Base-by-base conservation (phyloP, 495 filamentous ascomycete genomes). In the Penicillium fimorum region DNA sequence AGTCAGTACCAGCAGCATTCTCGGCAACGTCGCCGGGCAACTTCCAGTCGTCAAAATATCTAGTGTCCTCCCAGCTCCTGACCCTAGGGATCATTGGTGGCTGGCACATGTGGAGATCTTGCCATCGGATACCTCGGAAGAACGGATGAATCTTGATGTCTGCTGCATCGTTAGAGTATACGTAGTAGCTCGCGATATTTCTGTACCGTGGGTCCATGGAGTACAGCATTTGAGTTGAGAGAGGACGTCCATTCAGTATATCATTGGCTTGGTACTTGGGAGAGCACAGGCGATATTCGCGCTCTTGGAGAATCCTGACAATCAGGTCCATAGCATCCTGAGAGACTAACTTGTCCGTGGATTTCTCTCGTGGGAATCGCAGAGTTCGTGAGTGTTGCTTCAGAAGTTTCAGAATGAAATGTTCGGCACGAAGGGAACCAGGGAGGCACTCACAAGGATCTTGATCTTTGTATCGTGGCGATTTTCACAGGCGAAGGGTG, bases 1-100 rank as follows among this genome's bases (percentile, higher is more conserved):
- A 58, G 6, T 69, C 62, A 17, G 60, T 68, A 22, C 55, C 57
- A 3, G 54, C 64, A 5, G 66, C 65, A 1, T 73, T 68, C 18
- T 76, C 75, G 22, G 79, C 79, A 40, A 63, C 53, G 15, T 81
- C 74, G 35, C 78, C 84, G 53, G 88, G 80, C n/a, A 83, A 74
- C 37, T 86, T 85, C 58, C 87, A 86, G 49, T 93, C 88, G 49
- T 95, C 88, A 58, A 96, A 96, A 67, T 96, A 96, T 54, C 88
- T 86, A 12, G 91, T 96, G 59, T 96, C 91, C 55, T 93, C 91
- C 62, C 81, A 78, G 24, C 78, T 74, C 32, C 75, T 79, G 30
- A 96, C 84, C 38, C 78, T 71, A 3, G 93, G 93, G 6, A 95
- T 76, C 58, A 90, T 88, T 5, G 92, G 93, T 11, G 93, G 91